Conservation (phyloP, 768 basidiomycete species). For the Collybia sordida region DNA sequence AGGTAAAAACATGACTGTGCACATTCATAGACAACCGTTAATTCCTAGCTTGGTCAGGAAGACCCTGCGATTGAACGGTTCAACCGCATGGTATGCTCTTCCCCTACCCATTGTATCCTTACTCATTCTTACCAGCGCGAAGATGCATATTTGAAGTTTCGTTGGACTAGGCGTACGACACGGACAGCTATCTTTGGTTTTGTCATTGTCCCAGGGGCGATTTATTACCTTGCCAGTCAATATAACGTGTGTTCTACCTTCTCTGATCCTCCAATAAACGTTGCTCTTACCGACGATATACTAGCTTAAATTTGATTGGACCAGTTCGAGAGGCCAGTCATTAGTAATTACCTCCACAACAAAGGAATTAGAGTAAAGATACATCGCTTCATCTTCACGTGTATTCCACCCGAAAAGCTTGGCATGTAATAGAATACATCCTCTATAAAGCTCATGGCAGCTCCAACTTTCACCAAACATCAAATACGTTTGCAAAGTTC, state of each 20-base stretch:
- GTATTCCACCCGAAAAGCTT: neutral
- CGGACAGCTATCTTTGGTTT: conserved; percentile 63
- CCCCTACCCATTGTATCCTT: conserved; percentile 2
- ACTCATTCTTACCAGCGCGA: conserved; percentile 58
- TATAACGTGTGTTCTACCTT: conserved; percentile 34
- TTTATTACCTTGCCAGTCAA: conserved; percentile 48
- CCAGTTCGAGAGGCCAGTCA: conserved; percentile 46
- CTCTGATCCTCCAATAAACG: neutral
- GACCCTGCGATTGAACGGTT: conserved; percentile 65
- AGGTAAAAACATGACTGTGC: conserved; percentile 34
- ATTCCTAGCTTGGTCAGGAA: conserved; percentile 22
- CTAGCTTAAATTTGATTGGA: conserved; percentile 48
- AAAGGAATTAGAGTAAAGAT: conserved; percentile 13
- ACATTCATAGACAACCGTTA: neutral
- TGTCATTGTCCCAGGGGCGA: conserved; percentile 59
- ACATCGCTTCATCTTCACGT: no score
- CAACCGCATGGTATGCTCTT: conserved; percentile 43
- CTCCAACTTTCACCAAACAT: conserved; percentile 9
- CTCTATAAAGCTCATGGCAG: no score
- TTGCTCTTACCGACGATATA: conserved; percentile 3
- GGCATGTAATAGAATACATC: neutral
- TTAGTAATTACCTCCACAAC: conserved; percentile 16
- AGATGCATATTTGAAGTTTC: conserved; percentile 79
- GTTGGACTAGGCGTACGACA: conserved; percentile 71
- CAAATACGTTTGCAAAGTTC: conserved; percentile 83